Conservation (phyloP, 1,284 basidiomycete species). For the Marasmius tenuissimus region DNA sequence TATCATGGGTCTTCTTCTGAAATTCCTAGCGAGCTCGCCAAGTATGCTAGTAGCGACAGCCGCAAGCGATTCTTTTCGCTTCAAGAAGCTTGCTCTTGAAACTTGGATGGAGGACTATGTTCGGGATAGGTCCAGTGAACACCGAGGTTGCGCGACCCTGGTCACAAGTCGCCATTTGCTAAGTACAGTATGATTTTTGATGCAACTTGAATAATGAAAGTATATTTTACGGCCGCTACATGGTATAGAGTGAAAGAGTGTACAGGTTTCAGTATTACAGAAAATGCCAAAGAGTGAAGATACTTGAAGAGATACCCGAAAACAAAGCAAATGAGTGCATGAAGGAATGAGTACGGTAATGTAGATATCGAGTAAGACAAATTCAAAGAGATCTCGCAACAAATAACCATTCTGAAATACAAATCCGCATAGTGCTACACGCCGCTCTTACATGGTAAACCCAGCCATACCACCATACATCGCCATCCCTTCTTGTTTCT, state of each 20-base stretch:
- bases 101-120: no score
- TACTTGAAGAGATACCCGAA: neutral
- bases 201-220: no score
- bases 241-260: neutral
- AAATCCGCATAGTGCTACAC: neutral
- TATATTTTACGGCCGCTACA: no score
- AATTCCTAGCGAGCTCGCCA: neutral
- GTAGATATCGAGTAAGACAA: no score
- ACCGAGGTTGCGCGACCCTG: no score
- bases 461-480: slow-evolving; percentile 17
- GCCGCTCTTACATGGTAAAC: slow-evolving; percentile 5
- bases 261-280: neutral
- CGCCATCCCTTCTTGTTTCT: slow-evolving; percentile 4
- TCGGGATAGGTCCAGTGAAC: no score
- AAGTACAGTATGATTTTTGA: no score
- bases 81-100: no score
- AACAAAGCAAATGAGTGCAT: neutral
- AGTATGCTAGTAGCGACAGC: no score
- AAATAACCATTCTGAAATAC: slow-evolving; percentile 6
- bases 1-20: neutral
- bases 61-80: no score
- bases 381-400: neutral
- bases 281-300: neutral
- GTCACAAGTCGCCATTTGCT: no score
- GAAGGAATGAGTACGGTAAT: neutral